A percentile compares a stretch with the other conserved stretches of the same genome.
Evolutionary conservation across 2,329 filamentous ascomycete genomes (phyloP).

Genomic region (Aspergillus calidoustus): DNA sequence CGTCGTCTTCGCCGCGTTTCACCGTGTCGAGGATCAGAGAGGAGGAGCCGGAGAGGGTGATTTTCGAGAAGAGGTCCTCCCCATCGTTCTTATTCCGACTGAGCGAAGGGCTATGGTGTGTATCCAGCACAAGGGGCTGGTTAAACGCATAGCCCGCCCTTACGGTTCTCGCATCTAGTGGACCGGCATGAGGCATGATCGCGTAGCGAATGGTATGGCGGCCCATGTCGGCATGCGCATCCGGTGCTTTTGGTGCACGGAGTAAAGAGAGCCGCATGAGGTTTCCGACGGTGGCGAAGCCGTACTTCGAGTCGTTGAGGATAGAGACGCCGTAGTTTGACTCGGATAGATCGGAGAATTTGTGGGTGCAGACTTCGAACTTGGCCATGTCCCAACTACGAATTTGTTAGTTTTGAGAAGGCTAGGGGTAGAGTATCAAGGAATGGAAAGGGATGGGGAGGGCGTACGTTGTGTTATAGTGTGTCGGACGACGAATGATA

Average conservation of each 20-base stretch:
- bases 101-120: slow-evolving; percentile 34
- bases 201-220: slow-evolving; percentile 85
- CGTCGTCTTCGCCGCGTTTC: slow-evolving; percentile 90
- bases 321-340: slow-evolving; percentile 88
- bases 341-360: slow-evolving; percentile 89
- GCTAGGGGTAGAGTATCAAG: neutral
- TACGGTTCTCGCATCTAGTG: slow-evolving; percentile 73
- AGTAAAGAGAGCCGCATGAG: slow-evolving; percentile 88
- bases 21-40: slow-evolving; percentile 84
- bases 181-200: slow-evolving; percentile 80
- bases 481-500: slow-evolving; percentile 84
- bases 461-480: slow-evolving; percentile 86
- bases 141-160: slow-evolving; percentile 90
- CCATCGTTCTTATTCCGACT: slow-evolving; percentile 1
- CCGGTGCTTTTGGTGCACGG: slow-evolving; percentile 87
- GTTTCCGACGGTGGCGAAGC: slow-evolving; percentile 87
- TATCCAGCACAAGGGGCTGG: slow-evolving; percentile 69
- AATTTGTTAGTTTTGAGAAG: slow-evolving; percentile 27
- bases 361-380: slow-evolving; percentile 95
- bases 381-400: slow-evolving; percentile 91
- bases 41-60: slow-evolving; percentile 68
- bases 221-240: slow-evolving; percentile 94
- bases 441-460: neutral
- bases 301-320: slow-evolving; percentile 94
- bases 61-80: slow-evolving; percentile 52